A percentile compares a stretch with the other conserved stretches of the same genome.
These are phyloP conservation scores for Leccinum pallidistipes DNA, from an alignment of 1,284 basidiomycete species.

Conservation along the genomic window DNA sequence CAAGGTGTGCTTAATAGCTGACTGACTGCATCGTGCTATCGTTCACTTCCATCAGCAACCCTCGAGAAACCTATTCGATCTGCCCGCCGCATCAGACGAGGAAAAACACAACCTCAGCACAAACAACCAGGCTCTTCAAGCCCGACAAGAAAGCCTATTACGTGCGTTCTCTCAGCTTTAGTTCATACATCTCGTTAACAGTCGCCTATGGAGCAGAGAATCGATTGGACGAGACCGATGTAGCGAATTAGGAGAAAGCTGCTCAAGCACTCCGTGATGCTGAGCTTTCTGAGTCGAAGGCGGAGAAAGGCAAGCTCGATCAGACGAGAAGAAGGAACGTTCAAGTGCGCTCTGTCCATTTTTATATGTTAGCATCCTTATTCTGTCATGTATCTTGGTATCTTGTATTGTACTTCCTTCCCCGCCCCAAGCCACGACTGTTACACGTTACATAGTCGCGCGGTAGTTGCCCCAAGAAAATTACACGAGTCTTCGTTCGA, in stretches of 20 bases:
- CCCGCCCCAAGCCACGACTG: background rate
- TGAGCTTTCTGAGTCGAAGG: background rate
- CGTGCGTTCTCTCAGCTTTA: background rate
- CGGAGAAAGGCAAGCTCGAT: background rate
- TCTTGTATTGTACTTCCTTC: background rate
- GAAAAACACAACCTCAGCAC: background rate
- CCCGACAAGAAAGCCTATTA: background rate
- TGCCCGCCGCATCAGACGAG: background rate
- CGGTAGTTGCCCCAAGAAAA: no score
- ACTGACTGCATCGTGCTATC: background rate
- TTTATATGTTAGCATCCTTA: background rate
- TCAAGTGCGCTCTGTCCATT: background rate
- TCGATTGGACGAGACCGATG: background rate
- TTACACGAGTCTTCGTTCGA: background rate
- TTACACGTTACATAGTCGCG: background rate
- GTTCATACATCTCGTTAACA: background rate
- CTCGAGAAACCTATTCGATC: background rate
- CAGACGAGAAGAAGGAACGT: background rate
- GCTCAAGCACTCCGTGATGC: background rate
- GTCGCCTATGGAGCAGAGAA: background rate
- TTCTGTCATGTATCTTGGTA: background rate
- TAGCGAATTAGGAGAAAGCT: background rate
- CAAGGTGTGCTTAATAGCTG: background rate
- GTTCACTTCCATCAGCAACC: background rate
- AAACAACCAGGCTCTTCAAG: background rate